These are phyloP conservation scores for Trichomonascaceae sp. DNA, from an alignment of 1,139 yeast species.

Conservation along the genomic window DNA sequence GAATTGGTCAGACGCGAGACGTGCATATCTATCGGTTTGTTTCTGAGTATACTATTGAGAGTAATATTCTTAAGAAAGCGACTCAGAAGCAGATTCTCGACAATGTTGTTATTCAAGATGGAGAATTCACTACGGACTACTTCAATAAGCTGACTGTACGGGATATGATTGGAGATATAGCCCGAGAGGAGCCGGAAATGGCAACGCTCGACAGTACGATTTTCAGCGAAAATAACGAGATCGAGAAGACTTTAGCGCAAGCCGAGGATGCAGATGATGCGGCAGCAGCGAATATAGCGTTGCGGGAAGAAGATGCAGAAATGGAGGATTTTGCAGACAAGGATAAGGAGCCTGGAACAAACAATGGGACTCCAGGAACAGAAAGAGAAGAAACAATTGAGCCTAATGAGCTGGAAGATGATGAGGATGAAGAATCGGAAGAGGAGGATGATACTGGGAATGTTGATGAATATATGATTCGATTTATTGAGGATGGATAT, in stretches of 20 bases:
- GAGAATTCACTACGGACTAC: conserved; percentile 96
- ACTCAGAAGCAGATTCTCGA: conserved; percentile 93
- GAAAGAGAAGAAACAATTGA: neutral
- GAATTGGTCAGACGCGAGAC: conserved; percentile 97
- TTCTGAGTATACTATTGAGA: conserved; percentile 92
- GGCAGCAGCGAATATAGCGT: conserved; percentile 82
- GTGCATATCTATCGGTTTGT: conserved; percentile 96
- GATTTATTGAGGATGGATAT: conserved; percentile 78
- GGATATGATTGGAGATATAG: conserved; percentile 72
- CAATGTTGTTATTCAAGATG: conserved; percentile 94
- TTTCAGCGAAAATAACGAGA: conserved; percentile 41
- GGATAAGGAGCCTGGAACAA: conserved; percentile 2
- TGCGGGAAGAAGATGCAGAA: conserved; percentile 80
- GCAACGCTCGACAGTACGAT: conserved; percentile 32
- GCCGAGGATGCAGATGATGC: conserved; percentile 98
- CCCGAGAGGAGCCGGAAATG: conserved; percentile 34
- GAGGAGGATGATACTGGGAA: conserved; percentile 81
- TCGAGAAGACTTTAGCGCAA: conserved; percentile 71
- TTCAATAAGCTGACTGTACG: conserved; percentile 85
- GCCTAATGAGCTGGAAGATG: conserved; percentile 14
- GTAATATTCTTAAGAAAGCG: conserved; percentile 89
- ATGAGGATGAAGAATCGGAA: conserved; percentile 40
- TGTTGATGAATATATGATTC: conserved; percentile 93
- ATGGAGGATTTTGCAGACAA: conserved; percentile 70
- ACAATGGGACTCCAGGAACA: neutral